Base-by-base conservation (phyloP, 163 green algal species). In the Prototheca cutis region DNA sequence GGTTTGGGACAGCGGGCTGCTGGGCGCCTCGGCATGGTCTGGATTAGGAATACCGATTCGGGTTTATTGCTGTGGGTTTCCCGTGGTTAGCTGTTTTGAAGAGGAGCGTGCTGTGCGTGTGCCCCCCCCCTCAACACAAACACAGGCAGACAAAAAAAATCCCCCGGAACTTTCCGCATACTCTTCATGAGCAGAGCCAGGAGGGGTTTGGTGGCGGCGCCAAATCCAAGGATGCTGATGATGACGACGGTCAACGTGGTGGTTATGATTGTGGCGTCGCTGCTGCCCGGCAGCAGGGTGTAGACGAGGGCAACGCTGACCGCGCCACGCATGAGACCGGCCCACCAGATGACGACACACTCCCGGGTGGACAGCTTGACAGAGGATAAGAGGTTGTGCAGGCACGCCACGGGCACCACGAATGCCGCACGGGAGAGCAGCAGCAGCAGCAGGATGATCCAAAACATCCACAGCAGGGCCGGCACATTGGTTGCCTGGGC, bases 311-410 rank as follows among this genome's bases (percentile, higher is more conserved):
- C 88, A 13, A 95, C 84, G 40, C 61, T 28, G 78, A 87, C 40
- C 95, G 88, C 88, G 7, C 88, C 88, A 2, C 88, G 69, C 83
- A 95, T 93, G 5, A 87, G 63, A 23, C 88, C 87, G 3, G 79
- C 80, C 86, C 86, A 94, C 83, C 84, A 90, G 19, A 88, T 74
- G 40, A 87, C 68, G 2, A 82, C 55, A 25, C 82, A 76, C 40
- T 93, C 83, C 0, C 66, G 62, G 7, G 54, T 42, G 49, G 32
- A 72, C 52, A 93, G 74, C 59, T 79, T 70, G 48, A 80, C 61
- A 8, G 54, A 49, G 0, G 60, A 34, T 40, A 51, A 84, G 42
- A 72, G 48, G 72, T 88, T 90, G 76, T 90, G 79, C 52, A 83
- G 29, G 19, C 71, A 27, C 2, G 68, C 76, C 28, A 95, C 67